Base-by-base conservation (phyloP, 495 filamentous ascomycete genomes). In the Elaphomyces granulatus region DNA sequence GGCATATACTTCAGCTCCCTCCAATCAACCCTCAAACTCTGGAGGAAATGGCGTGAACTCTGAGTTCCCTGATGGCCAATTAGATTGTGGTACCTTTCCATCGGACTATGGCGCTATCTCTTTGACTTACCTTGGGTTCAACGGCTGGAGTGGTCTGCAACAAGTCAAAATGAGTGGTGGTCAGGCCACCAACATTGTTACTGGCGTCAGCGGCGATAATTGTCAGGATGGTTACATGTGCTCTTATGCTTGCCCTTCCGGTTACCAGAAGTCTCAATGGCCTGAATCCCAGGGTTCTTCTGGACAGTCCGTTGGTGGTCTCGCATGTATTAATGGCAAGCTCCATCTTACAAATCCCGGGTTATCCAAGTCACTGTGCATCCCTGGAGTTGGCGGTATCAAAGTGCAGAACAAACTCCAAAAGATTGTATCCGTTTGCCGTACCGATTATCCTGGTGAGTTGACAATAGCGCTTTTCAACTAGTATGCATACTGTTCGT, bases 221-320 rank as follows among this genome's bases (percentile, higher is more conserved):
- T 87, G 85, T 59, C 55, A 46, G 17, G 54, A 66, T 7, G 78
- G 75, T 30, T 62, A 68, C 33, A 82, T 85, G 64, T 95, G 90
- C 71, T 94, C 87, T 3, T 98, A 96, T 52, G 83, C 81, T 37
- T 98, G 90, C 66, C 87, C 90, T 4, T 53, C 78, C 34, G 87
- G 87, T 38, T 95, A 86, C 66, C 78, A 87, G 51, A 95, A 95
- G 72, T 72, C 78, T 30, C 87, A 96, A 60, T 98, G 87, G 86
- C 90, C 92, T 26, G 51, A 44, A 18, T 71, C 56, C 20, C 90
- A 96, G 66, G 92, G 90, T 28, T 49, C 60, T 31, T 85, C 80
- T 35, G 80, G 80, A 21, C 81, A 96, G 64, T 94, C 87, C 28
- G 70, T 93, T 33, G 90, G 90, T 60, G 90, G 90, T 47, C 62